Conservation (phyloP, 2,329 filamentous ascomycete species). For the Cephalotrichum gorgonifer region DNA sequence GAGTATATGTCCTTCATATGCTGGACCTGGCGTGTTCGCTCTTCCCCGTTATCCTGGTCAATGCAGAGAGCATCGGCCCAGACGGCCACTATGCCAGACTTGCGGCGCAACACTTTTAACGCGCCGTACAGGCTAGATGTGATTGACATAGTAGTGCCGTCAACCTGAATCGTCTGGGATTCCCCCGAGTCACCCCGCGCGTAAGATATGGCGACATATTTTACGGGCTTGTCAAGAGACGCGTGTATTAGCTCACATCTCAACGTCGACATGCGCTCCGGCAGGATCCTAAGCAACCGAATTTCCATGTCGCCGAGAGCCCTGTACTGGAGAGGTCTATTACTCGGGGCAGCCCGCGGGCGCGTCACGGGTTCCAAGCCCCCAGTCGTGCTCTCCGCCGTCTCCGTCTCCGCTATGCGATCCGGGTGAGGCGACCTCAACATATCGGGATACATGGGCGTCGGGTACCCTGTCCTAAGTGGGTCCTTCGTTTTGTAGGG, state of each 20-base stretch:
- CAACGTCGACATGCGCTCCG: slow-evolving; percentile 8
- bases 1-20: slow-evolving; percentile 10
- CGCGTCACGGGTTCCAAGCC: not conserved
- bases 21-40: slow-evolving; percentile 4
- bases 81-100: slow-evolving; percentile 6
- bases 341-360: not conserved
- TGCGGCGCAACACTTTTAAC: slow-evolving; percentile 9
- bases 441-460: slow-evolving; percentile 2
- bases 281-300: slow-evolving; percentile 10
- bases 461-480: not conserved
- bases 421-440: not conserved
- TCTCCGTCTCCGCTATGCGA: slow-evolving; percentile 1
- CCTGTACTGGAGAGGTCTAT: not conserved
- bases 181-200: slow-evolving; percentile 20
- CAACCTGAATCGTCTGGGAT: slow-evolving; percentile 7
- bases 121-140: slow-evolving; percentile 12
- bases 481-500: slow-evolving; percentile 1
- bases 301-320: slow-evolving; percentile 3
- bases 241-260: slow-evolving; percentile 9
- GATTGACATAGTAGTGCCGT: slow-evolving; percentile 8
- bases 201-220: slow-evolving; percentile 21
- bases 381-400: not conserved
- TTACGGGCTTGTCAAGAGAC: slow-evolving; percentile 9
- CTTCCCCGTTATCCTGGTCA: slow-evolving; percentile 3
- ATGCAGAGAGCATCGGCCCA: slow-evolving; percentile 13